Base-by-base conservation (phyloP, 2,329 filamentous ascomycete genomes). In the Ophiostoma ulmi region DNA sequence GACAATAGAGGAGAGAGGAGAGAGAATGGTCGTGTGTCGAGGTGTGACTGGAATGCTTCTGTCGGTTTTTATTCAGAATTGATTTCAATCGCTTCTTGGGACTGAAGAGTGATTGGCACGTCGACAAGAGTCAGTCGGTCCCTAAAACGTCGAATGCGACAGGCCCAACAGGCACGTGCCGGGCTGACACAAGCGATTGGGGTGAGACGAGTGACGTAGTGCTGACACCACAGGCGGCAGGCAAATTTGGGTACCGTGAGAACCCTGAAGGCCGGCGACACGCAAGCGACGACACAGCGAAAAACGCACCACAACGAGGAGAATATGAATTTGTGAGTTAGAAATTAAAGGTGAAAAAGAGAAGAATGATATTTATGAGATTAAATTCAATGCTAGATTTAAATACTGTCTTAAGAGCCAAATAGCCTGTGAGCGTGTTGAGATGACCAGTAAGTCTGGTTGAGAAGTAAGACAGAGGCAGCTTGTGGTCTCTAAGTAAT, bases 171-270 rank as follows among this genome's bases (percentile, higher is more conserved):
- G 58, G 58, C 58, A 63, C 58, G 58, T 63, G 58, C 26, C 58
- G 58, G 26, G 58, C 58, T 63, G 58, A 20, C 58, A 63, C 14
- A 13, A 35, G 58, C 58, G 58, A 63, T 63, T 63, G 58, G 55
- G 52, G 58, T 31, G 31, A 31, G 3, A 17, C 8, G 22, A 63
- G 58, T 63, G 58, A 63, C 58, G 58, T 63, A 63, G 26, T 63
- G 58, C 58, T 63, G 58, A 17, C 26, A 55, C 58, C 58, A 55
- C 58, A 63, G 26, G n/a, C 11, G 26, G 58, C 26, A 63, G 26
- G 58, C 26, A n/a, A 22, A 1, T 35, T 63, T 63, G 55, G 38
- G 38, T 39, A 39, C 41, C 38, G 17, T 48, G 44, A 8, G 58
- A 63, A 63, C 58, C 58, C 31, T 63, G 58, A 63, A 7, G 58